Evolutionary conservation across 139 green algal genomes (phyloP), one percentile per base, ranked within the genome.

Genomic region (Microglena sp.): DNA sequence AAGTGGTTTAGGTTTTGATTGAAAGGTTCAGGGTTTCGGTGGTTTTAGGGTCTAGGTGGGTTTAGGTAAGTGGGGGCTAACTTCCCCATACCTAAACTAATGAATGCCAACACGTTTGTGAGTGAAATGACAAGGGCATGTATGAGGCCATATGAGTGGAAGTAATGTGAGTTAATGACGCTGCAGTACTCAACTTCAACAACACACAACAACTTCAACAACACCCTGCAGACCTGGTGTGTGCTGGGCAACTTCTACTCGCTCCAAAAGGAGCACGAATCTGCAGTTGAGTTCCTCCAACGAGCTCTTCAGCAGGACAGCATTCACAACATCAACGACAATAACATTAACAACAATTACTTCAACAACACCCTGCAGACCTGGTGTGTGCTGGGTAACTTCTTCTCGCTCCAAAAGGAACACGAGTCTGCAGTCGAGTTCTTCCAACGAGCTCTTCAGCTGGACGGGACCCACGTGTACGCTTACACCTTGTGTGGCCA

Each of bases 201-300:
- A n/a, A n/a, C n/a, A n/a, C n/a, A n/a, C n/a, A n/a, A n/a, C n/a
- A n/a, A n/a, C n/a, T n/a, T n/a, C n/a, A n/a, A n/a, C n/a, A n/a
- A n/a, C n/a, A n/a, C n/a, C n/a, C n/a, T 27, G 56, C 55, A 83
- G 92, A 58, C 72, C 4, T 78, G 72, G 92, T 94, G 84, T 43
- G 85, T 93, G 34, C 69, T 92, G 69, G 92, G 92, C 68, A 98
- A 97, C 85, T 90, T 86, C 67, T 91, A 95, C 75, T 90, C 77
- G 53, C 76, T 95, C 45, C 86, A 95, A 56, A 90, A 89, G 69
- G 90, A 97, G 59, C 90, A 96, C 69, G 89, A 94, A 34, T 76
- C 79, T 1, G 88, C 91, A 21, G 69, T 96, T 22, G 58, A 71
- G 33, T 89, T 90, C 62, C 95, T 97, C 64, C 80, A 88, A 58